These are phyloP conservation scores for Colletotrichum navitas DNA, from an alignment of 2,329 filamentous ascomycete species.

Conservation along the genomic window DNA sequence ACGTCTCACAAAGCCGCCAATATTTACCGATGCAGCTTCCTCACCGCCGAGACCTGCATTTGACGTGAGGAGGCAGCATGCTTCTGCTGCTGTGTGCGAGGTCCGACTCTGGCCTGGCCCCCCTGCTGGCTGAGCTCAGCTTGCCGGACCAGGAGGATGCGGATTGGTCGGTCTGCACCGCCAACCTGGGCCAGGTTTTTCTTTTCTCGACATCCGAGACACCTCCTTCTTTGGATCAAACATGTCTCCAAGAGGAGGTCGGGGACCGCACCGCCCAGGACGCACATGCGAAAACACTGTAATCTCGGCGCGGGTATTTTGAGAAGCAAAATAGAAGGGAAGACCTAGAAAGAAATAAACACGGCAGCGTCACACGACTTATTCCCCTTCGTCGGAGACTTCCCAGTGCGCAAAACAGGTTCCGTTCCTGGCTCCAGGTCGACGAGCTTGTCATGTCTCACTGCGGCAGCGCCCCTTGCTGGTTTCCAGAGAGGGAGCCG, in stretches of 20 bases:
- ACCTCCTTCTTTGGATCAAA: neutral
- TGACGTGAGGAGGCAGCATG: neutral
- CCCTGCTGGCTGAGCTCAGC: neutral
- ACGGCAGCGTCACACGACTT: neutral
- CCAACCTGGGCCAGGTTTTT: neutral
- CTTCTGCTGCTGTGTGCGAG: neutral
- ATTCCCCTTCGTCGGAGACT: neutral
- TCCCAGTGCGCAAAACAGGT: neutral
- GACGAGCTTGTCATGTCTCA: neutral
- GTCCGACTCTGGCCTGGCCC: neutral
- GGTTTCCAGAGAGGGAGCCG: neutral
- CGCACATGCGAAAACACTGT: neutral
- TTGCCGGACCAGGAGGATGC: neutral
- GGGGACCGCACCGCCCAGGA: neutral
- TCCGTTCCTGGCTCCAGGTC: neutral
- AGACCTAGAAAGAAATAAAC: neutral
- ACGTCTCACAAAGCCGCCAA: neutral
- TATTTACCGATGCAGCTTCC: neutral
- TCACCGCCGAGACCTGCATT: neutral
- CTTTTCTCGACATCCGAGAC: conserved; percentile 1
- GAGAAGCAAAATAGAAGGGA: no score
- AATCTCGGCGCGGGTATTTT: neutral
- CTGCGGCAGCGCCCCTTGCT: neutral
- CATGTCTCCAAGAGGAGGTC: neutral
- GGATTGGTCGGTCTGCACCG: conserved; percentile 2